A percentile compares a stretch with the other conserved stretches of the same genome.
Conservation (phyloP, 108 stramenopile genomes). For the Pseudonitzschia multiseries region DNA sequence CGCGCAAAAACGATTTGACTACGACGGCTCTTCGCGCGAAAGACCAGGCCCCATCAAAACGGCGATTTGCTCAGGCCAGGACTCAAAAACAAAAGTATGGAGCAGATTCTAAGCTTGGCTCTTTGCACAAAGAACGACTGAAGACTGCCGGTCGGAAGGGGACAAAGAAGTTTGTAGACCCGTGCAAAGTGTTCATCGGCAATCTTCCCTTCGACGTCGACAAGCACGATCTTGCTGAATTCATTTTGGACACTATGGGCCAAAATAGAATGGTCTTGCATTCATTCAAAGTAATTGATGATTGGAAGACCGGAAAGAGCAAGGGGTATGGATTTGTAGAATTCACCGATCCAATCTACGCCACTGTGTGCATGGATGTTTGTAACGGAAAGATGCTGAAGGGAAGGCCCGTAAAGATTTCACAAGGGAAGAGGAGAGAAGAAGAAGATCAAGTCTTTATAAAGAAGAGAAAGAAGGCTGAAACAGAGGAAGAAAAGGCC, state of each 20-base stretch:
- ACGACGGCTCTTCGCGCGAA: conserved; percentile 9
- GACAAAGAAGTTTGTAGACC: conserved; percentile 71
- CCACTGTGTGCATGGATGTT: conserved; percentile 72
- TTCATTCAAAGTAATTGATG: conserved; percentile 59
- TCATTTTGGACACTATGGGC: conserved; percentile 38
- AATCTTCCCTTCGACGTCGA: conserved; percentile 51
- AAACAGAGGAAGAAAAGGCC: conserved; percentile 63
- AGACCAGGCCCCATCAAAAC: conserved; percentile 3
- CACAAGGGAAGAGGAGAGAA: conserved; percentile 65
- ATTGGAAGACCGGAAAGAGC: conserved; percentile 84
- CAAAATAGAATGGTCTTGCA: conserved; percentile 32
- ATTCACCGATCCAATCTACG: conserved; percentile 80
- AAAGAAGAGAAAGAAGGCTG: conserved; percentile 43
- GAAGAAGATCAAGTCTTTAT: conserved; percentile 47
- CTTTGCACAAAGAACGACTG: conserved; percentile 41
- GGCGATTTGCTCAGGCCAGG: conserved; percentile 18
- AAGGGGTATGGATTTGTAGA: conserved; percentile 88
- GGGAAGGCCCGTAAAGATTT: conserved; percentile 56
- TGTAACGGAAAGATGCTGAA: conserved; percentile 52
- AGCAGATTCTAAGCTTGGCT: conserved; percentile 22
- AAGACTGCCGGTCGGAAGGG: conserved; percentile 75
- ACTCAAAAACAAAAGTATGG: conserved; percentile 9
- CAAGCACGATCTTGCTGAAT: conserved; percentile 28
- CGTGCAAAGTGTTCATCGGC: conserved; percentile 64
- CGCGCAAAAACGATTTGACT: neutral